Percentiles rank a stretch among this genome's conserved stretches.
phyloP scores from a whole-genome alignment of 306 rosid genomes.

The Rosa persica region DNA sequence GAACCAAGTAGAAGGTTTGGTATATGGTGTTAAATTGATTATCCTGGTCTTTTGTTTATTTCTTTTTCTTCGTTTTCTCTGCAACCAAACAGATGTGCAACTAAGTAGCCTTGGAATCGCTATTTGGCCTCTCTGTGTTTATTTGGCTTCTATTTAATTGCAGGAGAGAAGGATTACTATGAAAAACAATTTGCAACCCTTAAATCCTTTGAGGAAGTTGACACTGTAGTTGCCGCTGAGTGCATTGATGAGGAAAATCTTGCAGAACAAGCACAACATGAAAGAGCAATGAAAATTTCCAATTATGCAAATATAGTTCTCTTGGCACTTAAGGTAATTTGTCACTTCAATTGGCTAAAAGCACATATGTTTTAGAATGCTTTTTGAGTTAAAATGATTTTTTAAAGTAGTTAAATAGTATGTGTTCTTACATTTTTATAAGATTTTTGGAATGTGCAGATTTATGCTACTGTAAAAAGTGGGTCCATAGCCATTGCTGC shows the following conservation, averaged over 20 bases:
- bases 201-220: slow-evolving; percentile 50
- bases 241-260: slow-evolving; percentile 24
- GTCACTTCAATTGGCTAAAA: background rate
- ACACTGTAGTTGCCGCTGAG: slow-evolving; percentile 18
- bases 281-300: slow-evolving; percentile 54
- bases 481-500: slow-evolving; percentile 66
- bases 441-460: slow-evolving; percentile 29
- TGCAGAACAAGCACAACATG: slow-evolving; percentile 41
- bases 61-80: background rate
- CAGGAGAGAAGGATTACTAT: slow-evolving; percentile 55
- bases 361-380: background rate
- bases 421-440: background rate
- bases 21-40: background rate
- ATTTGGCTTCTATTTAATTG: slow-evolving; percentile 1
- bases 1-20: background rate
- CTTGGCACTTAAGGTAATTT: slow-evolving; percentile 46
- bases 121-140: background rate
- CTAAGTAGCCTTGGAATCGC: background rate
- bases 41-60: background rate
- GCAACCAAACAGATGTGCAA: background rate
- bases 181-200: slow-evolving; percentile 44
- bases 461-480: slow-evolving; percentile 53
- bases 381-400: background rate
- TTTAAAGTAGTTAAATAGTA: background rate
- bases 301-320: slow-evolving; percentile 47